These are phyloP conservation scores for Neofusicoccum laricinum DNA, from an alignment of 2,329 filamentous ascomycete genomes.

Conservation along the genomic window DNA sequence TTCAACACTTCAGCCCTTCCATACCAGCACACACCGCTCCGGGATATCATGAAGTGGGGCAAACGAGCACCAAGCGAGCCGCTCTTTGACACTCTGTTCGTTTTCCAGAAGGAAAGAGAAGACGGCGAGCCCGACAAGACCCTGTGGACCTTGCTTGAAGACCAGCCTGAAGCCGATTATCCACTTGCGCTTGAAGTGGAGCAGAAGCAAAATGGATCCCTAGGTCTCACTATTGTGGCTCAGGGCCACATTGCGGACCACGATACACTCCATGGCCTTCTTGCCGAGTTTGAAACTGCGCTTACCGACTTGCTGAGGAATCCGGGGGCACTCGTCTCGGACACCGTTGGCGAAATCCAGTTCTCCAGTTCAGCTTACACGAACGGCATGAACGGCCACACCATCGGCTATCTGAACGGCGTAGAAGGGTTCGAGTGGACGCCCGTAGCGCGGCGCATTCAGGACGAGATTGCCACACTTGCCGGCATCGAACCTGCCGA, in stretches of 20 bases:
- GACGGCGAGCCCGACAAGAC: slow-evolving; percentile 23
- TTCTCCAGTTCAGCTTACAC: not conserved
- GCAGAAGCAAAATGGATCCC: slow-evolving; percentile 44
- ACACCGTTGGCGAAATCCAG: slow-evolving; percentile 19
- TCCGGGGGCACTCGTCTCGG: slow-evolving; percentile 24
- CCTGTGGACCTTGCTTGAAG: slow-evolving; percentile 53
- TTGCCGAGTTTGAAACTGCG: slow-evolving; percentile 42
- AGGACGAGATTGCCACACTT: slow-evolving; percentile 62
- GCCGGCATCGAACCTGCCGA: slow-evolving; percentile 51
- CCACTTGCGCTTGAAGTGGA: slow-evolving; percentile 74
- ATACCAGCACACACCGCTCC: slow-evolving; percentile 75
- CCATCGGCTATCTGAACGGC: slow-evolving; percentile 21
- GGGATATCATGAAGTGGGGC: slow-evolving; percentile 79
- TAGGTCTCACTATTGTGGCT: slow-evolving; percentile 61
- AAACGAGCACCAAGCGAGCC: slow-evolving; percentile 50
- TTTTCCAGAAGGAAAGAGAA: slow-evolving; percentile 63
- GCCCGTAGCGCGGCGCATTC: slow-evolving; percentile 50
- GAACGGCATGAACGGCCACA: not conserved
- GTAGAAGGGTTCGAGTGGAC: slow-evolving; percentile 57
- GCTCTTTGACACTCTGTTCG: slow-evolving; percentile 75
- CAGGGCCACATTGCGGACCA: slow-evolving; percentile 46
- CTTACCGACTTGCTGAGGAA: slow-evolving; percentile 37
- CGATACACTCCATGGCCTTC: slow-evolving; percentile 36
- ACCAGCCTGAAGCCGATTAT: slow-evolving; percentile 58
- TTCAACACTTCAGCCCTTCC: slow-evolving; percentile 67